phyloP scores from a whole-genome alignment of 129 eudicot species.

The Kitagawia praeruptora region DNA sequence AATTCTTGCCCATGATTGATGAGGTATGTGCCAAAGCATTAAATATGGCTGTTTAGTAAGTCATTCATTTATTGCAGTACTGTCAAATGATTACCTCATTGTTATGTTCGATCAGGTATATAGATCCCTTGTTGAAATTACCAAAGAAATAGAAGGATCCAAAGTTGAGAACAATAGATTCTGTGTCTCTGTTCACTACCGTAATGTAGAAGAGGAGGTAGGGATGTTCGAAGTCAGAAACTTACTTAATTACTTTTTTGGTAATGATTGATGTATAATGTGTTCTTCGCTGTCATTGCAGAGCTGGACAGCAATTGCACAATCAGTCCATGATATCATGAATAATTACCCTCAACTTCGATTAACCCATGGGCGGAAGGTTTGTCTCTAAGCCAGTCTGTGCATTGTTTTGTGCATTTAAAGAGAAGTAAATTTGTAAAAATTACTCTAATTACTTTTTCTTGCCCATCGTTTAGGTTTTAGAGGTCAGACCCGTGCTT shows the following conservation, averaged over 20 bases:
- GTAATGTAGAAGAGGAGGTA: conserved; percentile 94
- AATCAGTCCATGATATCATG: conserved; percentile 53
- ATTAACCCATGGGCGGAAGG: conserved; percentile 91
- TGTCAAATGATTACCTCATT: conserved; percentile 10
- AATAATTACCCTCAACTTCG: conserved; percentile 67
- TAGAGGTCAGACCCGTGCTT: conserved; percentile 92
- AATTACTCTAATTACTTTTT: conserved; percentile 5
- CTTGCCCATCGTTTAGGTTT: conserved; percentile 32
- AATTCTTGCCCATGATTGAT: conserved; percentile 75
- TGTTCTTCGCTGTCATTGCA: conserved; percentile 18
- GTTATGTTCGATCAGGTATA: conserved; percentile 38
- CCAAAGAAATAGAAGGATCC: conserved; percentile 63
- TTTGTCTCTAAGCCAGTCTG: conserved; percentile 12
- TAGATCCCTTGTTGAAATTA: conserved; percentile 52
- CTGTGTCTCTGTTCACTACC: conserved; percentile 93
- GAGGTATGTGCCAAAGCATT: conserved; percentile 36
- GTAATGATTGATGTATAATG: background rate
- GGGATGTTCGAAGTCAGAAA: background rate
- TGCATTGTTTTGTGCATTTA: background rate
- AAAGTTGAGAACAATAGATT: conserved; percentile 87
- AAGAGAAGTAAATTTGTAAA: background rate
- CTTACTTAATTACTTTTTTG: background rate
- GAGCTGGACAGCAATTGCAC: conserved; percentile 67
- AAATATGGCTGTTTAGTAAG: background rate
- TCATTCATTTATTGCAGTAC: background rate